Evolutionary conservation across 2,329 filamentous ascomycete species (phyloP).

Genomic region (Penicillium paneum): DNA sequence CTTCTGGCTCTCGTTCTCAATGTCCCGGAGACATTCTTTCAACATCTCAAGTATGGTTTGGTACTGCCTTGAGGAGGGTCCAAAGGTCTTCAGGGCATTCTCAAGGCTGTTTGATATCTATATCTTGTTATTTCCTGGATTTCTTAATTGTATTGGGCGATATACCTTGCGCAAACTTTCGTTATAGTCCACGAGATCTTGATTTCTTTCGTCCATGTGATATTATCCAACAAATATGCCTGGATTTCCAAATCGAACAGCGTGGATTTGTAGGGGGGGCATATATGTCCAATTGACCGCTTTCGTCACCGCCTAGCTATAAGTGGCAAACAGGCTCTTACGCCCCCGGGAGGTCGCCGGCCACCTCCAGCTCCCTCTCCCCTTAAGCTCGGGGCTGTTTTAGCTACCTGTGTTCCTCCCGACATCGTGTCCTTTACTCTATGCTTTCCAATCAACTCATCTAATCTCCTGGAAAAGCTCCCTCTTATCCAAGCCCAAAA

Average conservation of each 20-base stretch:
- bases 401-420: no score
- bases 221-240: neutral
- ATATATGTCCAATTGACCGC: neutral
- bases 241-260: neutral
- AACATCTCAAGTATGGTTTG: constrained; percentile 37
- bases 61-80: constrained; percentile 37
- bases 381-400: no score
- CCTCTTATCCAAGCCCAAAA: no score
- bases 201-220: neutral
- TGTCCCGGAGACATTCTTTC: constrained; percentile 31
- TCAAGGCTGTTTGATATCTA: constrained; percentile 44
- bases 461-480: no score
- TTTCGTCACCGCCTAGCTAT: neutral
- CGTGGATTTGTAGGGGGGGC: neutral
- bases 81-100: constrained; percentile 42
- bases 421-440: no score
- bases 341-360: no score
- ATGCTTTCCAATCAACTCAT: no score
- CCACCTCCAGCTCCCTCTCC: no score
- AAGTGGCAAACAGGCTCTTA: no score
- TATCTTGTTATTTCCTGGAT: neutral
- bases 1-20: constrained; percentile 20
- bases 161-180: constrained; percentile 19
- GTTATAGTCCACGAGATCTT: constrained; percentile 15
- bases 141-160: neutral